These are phyloP conservation scores for Pigoraptor vietnamica DNA, from an alignment of 78 protist genomes.

Conservation along the genomic window DNA sequence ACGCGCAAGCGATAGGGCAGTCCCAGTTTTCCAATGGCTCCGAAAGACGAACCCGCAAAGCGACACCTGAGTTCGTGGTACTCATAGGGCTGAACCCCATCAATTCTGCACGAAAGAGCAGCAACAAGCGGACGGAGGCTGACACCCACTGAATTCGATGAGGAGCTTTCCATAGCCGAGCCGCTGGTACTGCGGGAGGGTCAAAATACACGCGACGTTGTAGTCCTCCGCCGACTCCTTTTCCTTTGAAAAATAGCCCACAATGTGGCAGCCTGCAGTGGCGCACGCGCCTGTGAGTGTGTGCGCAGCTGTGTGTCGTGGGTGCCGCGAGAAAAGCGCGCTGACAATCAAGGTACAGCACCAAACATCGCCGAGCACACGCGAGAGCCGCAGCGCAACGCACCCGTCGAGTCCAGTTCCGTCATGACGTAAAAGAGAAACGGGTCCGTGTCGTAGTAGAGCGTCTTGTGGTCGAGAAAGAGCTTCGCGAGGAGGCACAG, in stretches of 20 bases:
- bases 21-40: too few species aligned
- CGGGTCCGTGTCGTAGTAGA: constrained; percentile 71
- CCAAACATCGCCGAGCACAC: too few species aligned
- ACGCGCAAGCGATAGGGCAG: not conserved
- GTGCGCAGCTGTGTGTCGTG: not conserved
- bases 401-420: not conserved
- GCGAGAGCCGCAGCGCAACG: not conserved
- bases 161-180: constrained; percentile 78
- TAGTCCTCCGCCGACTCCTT: constrained; percentile 44
- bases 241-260: constrained; percentile 83
- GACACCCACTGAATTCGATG: constrained; percentile 39
- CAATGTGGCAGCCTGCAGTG: constrained; percentile 49
- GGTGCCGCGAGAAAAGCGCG: too few species aligned
- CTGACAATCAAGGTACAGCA: too few species aligned
- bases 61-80: too few species aligned
- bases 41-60: too few species aligned
- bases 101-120: not conserved
- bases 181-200: constrained; percentile 76
- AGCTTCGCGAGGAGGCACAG: constrained; percentile 82
- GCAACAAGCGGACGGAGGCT: not conserved
- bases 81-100: too few species aligned
- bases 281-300: not conserved
- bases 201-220: constrained; percentile 85
- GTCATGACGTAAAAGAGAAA: constrained; percentile 78
- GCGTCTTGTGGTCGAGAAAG: constrained; percentile 84